These are phyloP conservation scores for Cardamine chenopodiifolia DNA, from an alignment of 345 rosid species.

Conservation along the genomic window DNA sequence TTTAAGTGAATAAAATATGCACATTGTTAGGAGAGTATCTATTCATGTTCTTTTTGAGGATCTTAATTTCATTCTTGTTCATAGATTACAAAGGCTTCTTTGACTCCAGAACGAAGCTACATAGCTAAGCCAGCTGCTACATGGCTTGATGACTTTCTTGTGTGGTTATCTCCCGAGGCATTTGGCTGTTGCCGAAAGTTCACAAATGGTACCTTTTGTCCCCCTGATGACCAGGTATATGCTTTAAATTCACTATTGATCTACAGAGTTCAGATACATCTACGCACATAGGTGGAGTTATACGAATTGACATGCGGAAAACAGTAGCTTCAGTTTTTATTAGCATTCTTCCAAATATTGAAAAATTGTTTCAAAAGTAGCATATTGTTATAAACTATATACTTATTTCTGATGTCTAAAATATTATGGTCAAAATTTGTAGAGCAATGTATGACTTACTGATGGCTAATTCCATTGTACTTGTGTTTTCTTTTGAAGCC, in stretches of 20 bases:
- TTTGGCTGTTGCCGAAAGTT: conserved; percentile 97
- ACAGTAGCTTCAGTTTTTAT: not conserved
- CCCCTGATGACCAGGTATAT: conserved; percentile 92
- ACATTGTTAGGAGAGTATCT: not conserved
- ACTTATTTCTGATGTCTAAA: no score
- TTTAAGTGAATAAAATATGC: not conserved
- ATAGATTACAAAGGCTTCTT: conserved; percentile 85
- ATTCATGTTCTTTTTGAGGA: not conserved
- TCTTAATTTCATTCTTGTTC: conserved; percentile 19
- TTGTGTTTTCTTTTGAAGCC: conserved; percentile 55
- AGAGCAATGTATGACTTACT: conserved; percentile 12
- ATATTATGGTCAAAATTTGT: not conserved
- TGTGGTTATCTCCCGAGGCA: conserved; percentile 98
- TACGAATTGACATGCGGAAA: not conserved
- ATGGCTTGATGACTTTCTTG: conserved; percentile 98
- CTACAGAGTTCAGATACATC: not conserved
- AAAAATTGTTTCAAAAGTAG: not conserved
- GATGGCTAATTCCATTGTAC: conserved; percentile 1
- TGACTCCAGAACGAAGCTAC: conserved; percentile 78
- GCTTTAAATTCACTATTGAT: not conserved
- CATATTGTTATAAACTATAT: not conserved
- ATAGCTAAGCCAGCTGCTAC: conserved; percentile 99
- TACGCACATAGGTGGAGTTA: not conserved
- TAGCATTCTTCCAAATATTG: not conserved
- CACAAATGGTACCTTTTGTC: conserved; percentile 88